phyloP scores from a whole-genome alignment of 1,139 yeast species.

The Debaryomycetaceae sp. region DNA sequence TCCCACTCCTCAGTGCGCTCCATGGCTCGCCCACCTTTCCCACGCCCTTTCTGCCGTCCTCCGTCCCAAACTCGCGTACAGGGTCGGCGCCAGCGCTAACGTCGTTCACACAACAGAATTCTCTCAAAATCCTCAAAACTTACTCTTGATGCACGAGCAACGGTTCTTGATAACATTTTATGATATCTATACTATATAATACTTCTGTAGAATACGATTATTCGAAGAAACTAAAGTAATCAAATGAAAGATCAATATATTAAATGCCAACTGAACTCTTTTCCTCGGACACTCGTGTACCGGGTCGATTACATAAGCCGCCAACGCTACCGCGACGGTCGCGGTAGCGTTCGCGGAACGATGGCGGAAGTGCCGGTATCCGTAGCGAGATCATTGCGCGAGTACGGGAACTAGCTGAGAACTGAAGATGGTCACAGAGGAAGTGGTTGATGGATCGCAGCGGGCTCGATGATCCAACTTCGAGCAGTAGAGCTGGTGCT shows the following conservation, averaged over 20 bases:
- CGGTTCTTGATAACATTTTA: conserved; percentile 38
- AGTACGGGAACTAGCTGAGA: too few relatives aligned
- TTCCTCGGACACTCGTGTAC: conserved; percentile 6
- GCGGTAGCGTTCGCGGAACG: not conserved
- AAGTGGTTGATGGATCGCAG: too few relatives aligned
- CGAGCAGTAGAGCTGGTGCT: too few relatives aligned
- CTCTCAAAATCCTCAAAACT: conserved; percentile 15
- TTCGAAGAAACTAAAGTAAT: not conserved
- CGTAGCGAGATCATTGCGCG: not conserved
- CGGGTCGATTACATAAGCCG: conserved; percentile 4
- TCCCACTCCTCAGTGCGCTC: not conserved
- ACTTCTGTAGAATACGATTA: not conserved
- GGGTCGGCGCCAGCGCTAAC: conserved; percentile 2
- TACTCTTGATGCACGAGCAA: conserved; percentile 46
- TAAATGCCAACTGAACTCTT: not conserved
- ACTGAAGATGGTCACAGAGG: too few relatives aligned
- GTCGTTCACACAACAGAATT: not conserved
- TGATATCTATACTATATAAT: not conserved
- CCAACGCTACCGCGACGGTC: not conserved
- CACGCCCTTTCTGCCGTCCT: not conserved
- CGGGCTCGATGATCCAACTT: too few relatives aligned
- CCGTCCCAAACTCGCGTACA: not conserved
- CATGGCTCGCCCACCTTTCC: not conserved
- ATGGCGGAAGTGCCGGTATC: not conserved
- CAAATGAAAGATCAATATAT: not conserved